Conservation (phyloP, 1,284 basidiomycete species). For the Ganoderma multipileum region DNA sequence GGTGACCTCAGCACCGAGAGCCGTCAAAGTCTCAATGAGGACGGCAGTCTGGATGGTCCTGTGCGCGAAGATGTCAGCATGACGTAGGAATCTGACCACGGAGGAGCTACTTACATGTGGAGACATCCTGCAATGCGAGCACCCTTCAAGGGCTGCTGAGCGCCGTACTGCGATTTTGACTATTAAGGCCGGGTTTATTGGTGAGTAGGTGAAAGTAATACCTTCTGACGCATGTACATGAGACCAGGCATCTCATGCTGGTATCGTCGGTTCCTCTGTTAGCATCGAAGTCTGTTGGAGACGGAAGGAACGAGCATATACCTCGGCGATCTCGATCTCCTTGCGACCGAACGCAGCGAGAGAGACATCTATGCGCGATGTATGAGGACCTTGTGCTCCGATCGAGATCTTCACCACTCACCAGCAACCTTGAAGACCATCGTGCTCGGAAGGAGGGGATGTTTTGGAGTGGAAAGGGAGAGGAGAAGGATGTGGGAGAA, state of each 20-base stretch:
- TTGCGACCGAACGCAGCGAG: constrained; percentile 98
- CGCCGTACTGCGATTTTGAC: constrained; percentile 67
- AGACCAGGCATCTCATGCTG: constrained; percentile 94
- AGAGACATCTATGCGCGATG: constrained; percentile 77
- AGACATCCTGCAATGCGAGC: constrained; percentile 98
- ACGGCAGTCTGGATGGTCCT: constrained; percentile 97
- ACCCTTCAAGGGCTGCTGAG: constrained; percentile 89
- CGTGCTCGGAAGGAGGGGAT: constrained; percentile 36
- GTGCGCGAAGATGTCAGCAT: background rate
- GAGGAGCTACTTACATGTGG: constrained; percentile 75
- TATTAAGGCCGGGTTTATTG: constrained; percentile 10
- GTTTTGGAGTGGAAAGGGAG: constrained; percentile 38
- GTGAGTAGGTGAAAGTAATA: constrained; percentile 37
- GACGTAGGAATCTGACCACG: background rate
- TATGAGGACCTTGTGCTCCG: background rate
- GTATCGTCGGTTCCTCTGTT: constrained; percentile 1
- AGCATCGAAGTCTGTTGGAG: background rate
- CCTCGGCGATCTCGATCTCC: constrained; percentile 98
- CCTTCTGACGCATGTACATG: constrained; percentile 90
- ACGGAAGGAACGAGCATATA: constrained; percentile 8
- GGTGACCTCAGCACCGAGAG: constrained; percentile 95
- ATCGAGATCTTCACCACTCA: constrained; percentile 39
- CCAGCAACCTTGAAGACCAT: constrained; percentile 90
- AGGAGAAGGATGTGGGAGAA: constrained; percentile 42
- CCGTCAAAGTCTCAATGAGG: constrained; percentile 94